A percentile compares a stretch with the other conserved stretches of the same genome.
These are phyloP conservation scores for Amanita muscaria DNA, from an alignment of 768 basidiomycete species.

Conservation along the genomic window DNA sequence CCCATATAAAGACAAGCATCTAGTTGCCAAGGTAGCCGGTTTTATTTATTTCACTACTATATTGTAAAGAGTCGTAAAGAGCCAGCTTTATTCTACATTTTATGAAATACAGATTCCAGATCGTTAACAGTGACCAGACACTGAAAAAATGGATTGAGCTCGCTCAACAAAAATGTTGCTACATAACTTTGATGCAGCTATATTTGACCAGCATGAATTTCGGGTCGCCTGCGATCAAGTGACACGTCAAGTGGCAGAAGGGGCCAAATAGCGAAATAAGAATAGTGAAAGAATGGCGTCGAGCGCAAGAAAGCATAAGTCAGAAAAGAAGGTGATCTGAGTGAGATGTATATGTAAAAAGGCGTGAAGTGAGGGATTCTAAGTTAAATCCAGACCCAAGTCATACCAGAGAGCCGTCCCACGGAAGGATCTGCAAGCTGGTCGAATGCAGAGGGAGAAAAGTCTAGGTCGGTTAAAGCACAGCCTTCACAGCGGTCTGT, in stretches of 20 bases:
- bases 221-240: slow-evolving; percentile 13
- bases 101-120: neutral
- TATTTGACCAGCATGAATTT: slow-evolving; percentile 12
- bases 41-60: too few relatives aligned
- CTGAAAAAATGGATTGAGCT: neutral
- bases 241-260: slow-evolving; percentile 22
- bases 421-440: slow-evolving; percentile 30
- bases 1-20: slow-evolving; percentile 17
- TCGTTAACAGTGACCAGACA: neutral
- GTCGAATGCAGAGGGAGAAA: slow-evolving; percentile 51
- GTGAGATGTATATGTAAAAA: slow-evolving; percentile 2
- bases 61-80: too few relatives aligned
- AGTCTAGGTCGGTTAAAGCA: slow-evolving; percentile 42
- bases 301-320: slow-evolving; percentile 3
- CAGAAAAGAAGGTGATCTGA: too few relatives aligned
- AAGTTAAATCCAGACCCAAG: slow-evolving; percentile 40
- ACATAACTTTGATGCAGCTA: slow-evolving; percentile 11
- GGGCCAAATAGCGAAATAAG: slow-evolving; percentile 12
- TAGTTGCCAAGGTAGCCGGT: too few relatives aligned
- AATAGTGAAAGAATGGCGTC: slow-evolving; percentile 5
- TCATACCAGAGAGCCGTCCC: slow-evolving; percentile 44
- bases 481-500: slow-evolving; percentile 62
- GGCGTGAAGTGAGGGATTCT: slow-evolving; percentile 5
- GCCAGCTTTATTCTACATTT: too few relatives aligned
- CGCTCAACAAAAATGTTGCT: slow-evolving; percentile 3